These are phyloP conservation scores for Tetraselmis striata DNA, from an alignment of 139 green algal genomes.

Conservation along the genomic window DNA sequence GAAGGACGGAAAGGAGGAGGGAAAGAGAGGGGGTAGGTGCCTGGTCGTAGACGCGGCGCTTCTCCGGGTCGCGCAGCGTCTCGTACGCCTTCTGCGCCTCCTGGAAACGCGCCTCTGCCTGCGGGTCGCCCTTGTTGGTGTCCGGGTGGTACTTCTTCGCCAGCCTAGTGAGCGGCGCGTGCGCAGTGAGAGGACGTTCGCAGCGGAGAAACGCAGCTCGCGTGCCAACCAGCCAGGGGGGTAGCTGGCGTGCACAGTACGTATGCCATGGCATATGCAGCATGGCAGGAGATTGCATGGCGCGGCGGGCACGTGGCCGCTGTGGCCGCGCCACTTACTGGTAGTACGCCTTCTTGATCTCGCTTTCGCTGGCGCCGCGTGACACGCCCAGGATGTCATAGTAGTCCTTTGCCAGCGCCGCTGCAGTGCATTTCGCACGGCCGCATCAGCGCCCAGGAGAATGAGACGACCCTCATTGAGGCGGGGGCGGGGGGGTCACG, in stretches of 20 bases:
- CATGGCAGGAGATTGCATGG: too few species aligned
- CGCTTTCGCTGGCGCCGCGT: constrained; percentile 51
- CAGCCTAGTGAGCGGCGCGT: too few species aligned
- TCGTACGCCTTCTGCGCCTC: constrained; percentile 86
- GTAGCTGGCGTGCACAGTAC: too few species aligned
- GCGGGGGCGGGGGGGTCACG: not conserved
- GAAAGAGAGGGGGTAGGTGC: too few species aligned
- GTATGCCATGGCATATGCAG: too few species aligned
- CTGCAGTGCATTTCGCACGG: not conserved
- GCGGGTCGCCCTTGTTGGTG: constrained; percentile 78
- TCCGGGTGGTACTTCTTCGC: constrained; percentile 91
- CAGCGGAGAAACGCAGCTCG: too few species aligned
- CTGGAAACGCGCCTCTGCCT: constrained; percentile 74
- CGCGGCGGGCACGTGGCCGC: too few species aligned
- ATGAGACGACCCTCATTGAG: not conserved
- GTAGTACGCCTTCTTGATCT: constrained; percentile 91
- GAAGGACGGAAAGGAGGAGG: not conserved
- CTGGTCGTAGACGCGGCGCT: constrained; percentile 68
- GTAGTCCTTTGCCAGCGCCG: constrained; percentile 47
- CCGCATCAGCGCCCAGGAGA: not conserved
- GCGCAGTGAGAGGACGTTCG: too few species aligned
- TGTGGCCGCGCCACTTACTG: too few species aligned
- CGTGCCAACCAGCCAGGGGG: too few species aligned
- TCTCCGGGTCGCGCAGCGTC: constrained; percentile 74
- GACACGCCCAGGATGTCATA: constrained; percentile 74